Evolutionary conservation across 2,329 filamentous ascomycete genomes (phyloP).

Genomic region (Verticillium dahliae): DNA sequence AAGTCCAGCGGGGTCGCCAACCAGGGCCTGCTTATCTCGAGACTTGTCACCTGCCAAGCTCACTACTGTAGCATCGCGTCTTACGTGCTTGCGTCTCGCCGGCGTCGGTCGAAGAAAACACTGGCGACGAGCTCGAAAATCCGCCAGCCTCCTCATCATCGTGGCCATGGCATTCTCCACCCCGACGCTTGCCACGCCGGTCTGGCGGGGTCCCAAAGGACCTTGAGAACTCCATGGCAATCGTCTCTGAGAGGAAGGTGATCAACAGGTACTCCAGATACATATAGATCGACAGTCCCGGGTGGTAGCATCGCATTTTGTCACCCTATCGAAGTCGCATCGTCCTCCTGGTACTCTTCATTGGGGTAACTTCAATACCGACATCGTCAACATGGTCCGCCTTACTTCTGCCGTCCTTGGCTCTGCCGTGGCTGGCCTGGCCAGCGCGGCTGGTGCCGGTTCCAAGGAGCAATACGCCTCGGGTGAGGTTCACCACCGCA

Average conservation of each 20-base stretch:
- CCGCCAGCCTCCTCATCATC: conserved; percentile 3
- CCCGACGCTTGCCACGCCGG: not conserved
- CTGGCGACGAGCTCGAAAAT: not conserved
- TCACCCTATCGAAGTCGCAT: not conserved
- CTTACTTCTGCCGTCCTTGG: conserved; percentile 11
- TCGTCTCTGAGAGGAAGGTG: not conserved
- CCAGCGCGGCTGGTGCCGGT: conserved; percentile 15
- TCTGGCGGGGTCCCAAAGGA: not conserved
- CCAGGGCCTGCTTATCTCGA: conserved; percentile 5
- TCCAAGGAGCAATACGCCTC: conserved; percentile 15
- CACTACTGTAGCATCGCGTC: not conserved
- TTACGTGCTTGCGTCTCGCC: conserved; percentile 3
- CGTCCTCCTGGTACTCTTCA: conserved; percentile 1
- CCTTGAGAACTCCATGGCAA: not conserved
- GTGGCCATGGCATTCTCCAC: conserved; percentile 3
- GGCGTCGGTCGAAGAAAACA: not conserved
- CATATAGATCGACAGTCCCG: not conserved
- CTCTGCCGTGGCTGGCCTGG: conserved; percentile 13
- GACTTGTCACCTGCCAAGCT: conserved; percentile 2
- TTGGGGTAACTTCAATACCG: not conserved
- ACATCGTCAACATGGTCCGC: conserved; percentile 13
- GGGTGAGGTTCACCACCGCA: conserved; percentile 13
- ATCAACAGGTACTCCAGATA: not conserved
- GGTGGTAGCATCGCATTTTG: not conserved
- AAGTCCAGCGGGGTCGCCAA: conserved; percentile 1